Conservation (phyloP, 257 asterid species). For the Avicennia marina region DNA sequence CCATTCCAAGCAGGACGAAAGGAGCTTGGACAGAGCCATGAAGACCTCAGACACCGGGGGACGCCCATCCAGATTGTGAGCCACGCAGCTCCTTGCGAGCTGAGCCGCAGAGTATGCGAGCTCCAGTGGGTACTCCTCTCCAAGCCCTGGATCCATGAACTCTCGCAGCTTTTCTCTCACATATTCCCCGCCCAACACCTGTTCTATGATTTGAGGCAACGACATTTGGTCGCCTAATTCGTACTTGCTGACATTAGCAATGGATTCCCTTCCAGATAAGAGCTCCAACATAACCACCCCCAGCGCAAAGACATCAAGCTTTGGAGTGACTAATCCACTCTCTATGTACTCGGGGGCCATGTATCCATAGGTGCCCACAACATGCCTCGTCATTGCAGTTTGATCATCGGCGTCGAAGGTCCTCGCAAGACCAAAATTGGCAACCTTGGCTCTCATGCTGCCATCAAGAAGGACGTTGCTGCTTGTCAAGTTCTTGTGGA, state of each 20-base stretch:
- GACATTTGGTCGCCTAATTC: slow-evolving; percentile 6
- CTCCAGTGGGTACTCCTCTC: slow-evolving; percentile 39
- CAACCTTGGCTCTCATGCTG: slow-evolving; percentile 45
- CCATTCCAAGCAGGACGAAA: slow-evolving; percentile 49
- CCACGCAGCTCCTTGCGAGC: slow-evolving; percentile 47
- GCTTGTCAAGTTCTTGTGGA: slow-evolving; percentile 60
- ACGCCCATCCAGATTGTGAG: slow-evolving; percentile 31
- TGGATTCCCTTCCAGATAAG: slow-evolving; percentile 37
- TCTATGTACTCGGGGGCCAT: slow-evolving; percentile 63
- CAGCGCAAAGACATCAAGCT: slow-evolving; percentile 48
- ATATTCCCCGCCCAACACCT: slow-evolving; percentile 35
- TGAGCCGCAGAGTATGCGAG: slow-evolving; percentile 45
- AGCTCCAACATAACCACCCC: slow-evolving; percentile 53
- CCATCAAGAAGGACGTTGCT: slow-evolving; percentile 47
- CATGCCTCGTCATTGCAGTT: slow-evolving; percentile 35
- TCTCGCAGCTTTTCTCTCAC: slow-evolving; percentile 40
- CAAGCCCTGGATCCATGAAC: slow-evolving; percentile 42
- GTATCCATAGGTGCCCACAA: slow-evolving; percentile 54
- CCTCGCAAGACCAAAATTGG: slow-evolving; percentile 41
- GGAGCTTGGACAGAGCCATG: slow-evolving; percentile 37
- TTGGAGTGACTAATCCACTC: slow-evolving; percentile 47
- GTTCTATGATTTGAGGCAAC: slow-evolving; percentile 24
- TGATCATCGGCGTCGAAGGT: slow-evolving; percentile 13
- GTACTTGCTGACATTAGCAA: background rate
- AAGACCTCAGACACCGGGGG: slow-evolving; percentile 35